Evolutionary conservation across 2,329 filamentous ascomycete species (phyloP), one percentile per base, ranked within the genome.

Genomic region (Epichloe hybrida): DNA sequence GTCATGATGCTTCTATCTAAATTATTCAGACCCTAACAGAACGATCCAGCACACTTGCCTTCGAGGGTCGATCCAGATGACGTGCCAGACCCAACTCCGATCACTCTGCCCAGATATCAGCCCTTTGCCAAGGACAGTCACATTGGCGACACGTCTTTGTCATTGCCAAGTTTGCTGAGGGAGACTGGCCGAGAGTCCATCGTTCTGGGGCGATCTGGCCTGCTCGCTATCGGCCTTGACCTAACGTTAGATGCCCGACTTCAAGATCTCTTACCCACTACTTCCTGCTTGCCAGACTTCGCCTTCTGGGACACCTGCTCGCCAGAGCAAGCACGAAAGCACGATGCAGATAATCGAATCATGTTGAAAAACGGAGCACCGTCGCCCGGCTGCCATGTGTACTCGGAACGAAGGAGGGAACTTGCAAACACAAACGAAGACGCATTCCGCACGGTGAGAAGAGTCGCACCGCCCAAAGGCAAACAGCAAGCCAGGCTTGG

Each of bases 361-460:
- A 70, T 66, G 4, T 63, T 83, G 45, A 74, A 69, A 56, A 80
- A 76, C 50, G 76, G 76, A 23, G 74, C 69, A 50, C 58, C 69
- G 20, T 78, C 77, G 1, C 80, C 80, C 1, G 79, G 80, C 38
- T 75, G 74, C 47, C 71, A 75, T 50, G 71, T 73, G 40, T 84
- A 81, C 55, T 61, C 76, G 9, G 80, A 84, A 54, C 75, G 79
- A 49, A 72, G 71, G 56, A 71, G 69, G 38, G 79, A 83, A 64
- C 70, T 84, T 7, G 73, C 72, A 15, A 71, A 73, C 49, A 57
- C 66, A 23, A 84, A 84, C 54, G 72, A 76, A 41, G 69, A 74
- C 40, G 80, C 80, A 7, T 84, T 81, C 60, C 75, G 79, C 27
- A 78, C 77, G 1, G 73, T 83, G 50, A 74, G 79, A 23, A 74